Base-by-base conservation (phyloP, 2,329 filamentous ascomycete species). In the Sclerotinia spermophila region DNA sequence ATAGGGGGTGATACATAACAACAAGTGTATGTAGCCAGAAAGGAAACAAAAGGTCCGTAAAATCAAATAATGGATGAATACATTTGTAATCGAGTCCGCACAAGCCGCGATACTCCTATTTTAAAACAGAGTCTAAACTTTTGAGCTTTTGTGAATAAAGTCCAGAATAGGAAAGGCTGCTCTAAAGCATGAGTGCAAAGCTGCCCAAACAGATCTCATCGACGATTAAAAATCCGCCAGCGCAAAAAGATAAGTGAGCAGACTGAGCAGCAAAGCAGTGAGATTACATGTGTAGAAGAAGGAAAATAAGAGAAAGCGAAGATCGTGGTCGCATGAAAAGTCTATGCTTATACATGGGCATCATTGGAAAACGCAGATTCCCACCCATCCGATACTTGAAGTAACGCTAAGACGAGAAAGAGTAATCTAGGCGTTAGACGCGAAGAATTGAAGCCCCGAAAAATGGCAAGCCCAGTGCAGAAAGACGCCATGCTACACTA, bases 261-360 rank as follows among this genome's bases (percentile, higher is more conserved):
- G 73, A 72, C 68, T 71, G 75, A 71, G 69, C 70, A 60, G 71
- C 73, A 51, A 68, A 55, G 71, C 73, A 69, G 64, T 71, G 74
- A 75, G 74, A 73, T 71, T 74, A 77, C 74, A 76, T 74, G 72
- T 74, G 64, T 72, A 67, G 70, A 68, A 60, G 70, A 72, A 72
- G 61, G 51, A 59, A 74, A 74, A 73, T 69, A 73, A 75, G 73
- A 72, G 74, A 69, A 66, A 69, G 68, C 74, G 75, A 74, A 69
- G 66, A 75, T 79, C 78, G 77, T 79, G 76, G 75, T 78, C 78
- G 77, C 79, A 76, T 80, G 76, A 80, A 58, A 76, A 79, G 77
- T 79, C 78, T 78, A 79, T 77, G 78, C 79, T 80, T 79, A 77
- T 79, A 79, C 78, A 79, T 77, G 76, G 74, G 76, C 78, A 78